Conservation (phyloP, 805 yeast genomes). For the Metschnikowia orientalis region DNA sequence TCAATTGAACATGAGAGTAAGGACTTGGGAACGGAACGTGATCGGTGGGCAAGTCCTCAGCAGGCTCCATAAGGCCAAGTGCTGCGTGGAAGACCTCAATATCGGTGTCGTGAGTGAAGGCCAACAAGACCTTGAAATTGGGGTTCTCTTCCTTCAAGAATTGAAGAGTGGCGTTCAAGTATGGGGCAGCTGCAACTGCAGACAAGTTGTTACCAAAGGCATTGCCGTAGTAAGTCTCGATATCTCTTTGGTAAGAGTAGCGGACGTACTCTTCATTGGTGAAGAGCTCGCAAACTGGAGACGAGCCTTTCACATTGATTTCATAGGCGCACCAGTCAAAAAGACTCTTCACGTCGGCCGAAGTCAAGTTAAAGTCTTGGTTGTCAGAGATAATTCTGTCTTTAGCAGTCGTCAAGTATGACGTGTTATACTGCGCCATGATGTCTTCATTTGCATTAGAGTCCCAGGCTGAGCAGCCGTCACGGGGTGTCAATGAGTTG, state of each 20-base stretch:
- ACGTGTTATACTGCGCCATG: constrained; percentile 27
- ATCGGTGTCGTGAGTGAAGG: constrained; percentile 74
- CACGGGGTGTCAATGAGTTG: constrained; percentile 54
- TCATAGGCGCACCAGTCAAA: constrained; percentile 73
- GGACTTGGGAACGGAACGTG: constrained; percentile 44
- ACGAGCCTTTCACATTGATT: constrained; percentile 61
- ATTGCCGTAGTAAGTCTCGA: constrained; percentile 53
- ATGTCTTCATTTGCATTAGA: constrained; percentile 25
- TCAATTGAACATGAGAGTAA: constrained; percentile 39
- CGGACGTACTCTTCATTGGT: constrained; percentile 64
- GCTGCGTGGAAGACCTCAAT: constrained; percentile 59
- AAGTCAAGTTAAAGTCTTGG: constrained; percentile 49
- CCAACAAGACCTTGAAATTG: constrained; percentile 54
- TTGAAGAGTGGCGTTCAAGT: constrained; percentile 46
- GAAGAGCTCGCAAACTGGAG: constrained; percentile 64
- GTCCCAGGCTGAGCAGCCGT: constrained; percentile 39
- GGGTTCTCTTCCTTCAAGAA: constrained; percentile 42
- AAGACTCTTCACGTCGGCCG: constrained; percentile 48
- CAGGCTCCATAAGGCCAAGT: constrained; percentile 50
- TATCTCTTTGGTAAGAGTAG: constrained; percentile 57
- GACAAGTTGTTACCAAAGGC: constrained; percentile 62
- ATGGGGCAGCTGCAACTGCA: constrained; percentile 56
- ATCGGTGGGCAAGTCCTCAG: constrained; percentile 40
- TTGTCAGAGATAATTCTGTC: constrained; percentile 53
- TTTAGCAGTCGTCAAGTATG: constrained; percentile 51